Evolutionary conservation across 208 protist species (phyloP).

Genomic region (Blastocrithidia nonstop): DNA sequence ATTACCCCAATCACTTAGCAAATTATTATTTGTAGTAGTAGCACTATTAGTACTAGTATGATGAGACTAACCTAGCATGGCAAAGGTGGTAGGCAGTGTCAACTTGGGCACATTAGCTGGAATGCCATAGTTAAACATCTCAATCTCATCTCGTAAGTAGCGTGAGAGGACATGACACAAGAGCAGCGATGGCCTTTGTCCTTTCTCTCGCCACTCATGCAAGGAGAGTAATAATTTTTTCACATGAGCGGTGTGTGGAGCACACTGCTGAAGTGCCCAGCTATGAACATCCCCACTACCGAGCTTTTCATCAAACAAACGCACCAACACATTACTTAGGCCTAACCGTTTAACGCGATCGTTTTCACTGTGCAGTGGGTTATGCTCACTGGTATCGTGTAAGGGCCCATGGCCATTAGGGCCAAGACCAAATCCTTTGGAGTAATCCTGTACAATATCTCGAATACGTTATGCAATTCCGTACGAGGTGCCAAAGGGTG

Average conservation of each 20-base stretch:
- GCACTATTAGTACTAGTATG: neutral
- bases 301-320: conserved; percentile 74
- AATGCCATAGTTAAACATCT: conserved; percentile 51
- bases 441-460: conserved; percentile 56
- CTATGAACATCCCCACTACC: conserved; percentile 32
- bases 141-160: conserved; percentile 61
- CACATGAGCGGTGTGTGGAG: conserved; percentile 28
- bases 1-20: conserved; percentile 5
- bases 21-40: conserved; percentile 2
- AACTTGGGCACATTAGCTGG: conserved; percentile 49
- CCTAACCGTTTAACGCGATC: conserved; percentile 34
- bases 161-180: conserved; percentile 31
- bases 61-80: neutral
- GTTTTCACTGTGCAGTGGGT: conserved; percentile 12
- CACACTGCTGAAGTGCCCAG: conserved; percentile 48
- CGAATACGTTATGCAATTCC: conserved; percentile 80
- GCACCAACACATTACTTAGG: conserved; percentile 42
- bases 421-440: conserved; percentile 73
- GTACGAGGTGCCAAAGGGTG: conserved; percentile 67
- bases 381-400: conserved; percentile 58
- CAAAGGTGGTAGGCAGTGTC: conserved; percentile 6
- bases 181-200: conserved; percentile 48
- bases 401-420: conserved; percentile 62
- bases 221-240: conserved; percentile 56
- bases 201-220: conserved; percentile 62